phyloP scores from a whole-genome alignment of 768 basidiomycete genomes.

The Suillus tomentosus region DNA sequence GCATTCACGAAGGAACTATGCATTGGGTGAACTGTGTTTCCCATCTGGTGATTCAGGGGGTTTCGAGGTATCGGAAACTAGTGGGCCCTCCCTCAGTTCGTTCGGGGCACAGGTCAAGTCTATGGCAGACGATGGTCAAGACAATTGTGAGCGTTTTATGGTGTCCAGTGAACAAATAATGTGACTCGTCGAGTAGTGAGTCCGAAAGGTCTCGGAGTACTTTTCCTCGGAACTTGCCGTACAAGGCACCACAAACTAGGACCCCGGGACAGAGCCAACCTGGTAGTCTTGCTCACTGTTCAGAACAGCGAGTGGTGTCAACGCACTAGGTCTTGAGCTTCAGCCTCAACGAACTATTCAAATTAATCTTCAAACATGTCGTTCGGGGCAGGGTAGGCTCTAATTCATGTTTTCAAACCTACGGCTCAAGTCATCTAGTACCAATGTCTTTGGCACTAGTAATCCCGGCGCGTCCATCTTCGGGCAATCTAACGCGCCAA shows the following conservation, averaged over 20 bases:
- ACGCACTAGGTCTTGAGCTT: not conserved
- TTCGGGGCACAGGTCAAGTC: not conserved
- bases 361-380: not conserved
- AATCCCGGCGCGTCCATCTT: constrained; percentile 1
- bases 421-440: constrained; percentile 4
- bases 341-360: not conserved
- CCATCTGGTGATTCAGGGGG: constrained; percentile 1
- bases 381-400: not conserved
- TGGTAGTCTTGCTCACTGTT: not conserved
- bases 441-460: constrained; percentile 5
- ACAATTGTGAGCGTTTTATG: not conserved
- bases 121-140: not conserved
- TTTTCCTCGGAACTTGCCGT: constrained; percentile 18
- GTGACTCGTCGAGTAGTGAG: not conserved
- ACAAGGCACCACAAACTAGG: constrained; percentile 13
- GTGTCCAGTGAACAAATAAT: not conserved
- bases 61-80: not conserved
- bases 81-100: not conserved
- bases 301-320: not conserved
- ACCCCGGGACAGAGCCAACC: not conserved
- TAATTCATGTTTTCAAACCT: not conserved
- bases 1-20: constrained; percentile 25
- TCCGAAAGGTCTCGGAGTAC: not conserved
- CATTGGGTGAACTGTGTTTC: constrained; percentile 4
- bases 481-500: constrained; percentile 7